Percentiles rank a stretch among this genome's conserved stretches.
Conservation (phyloP, 2,329 filamentous ascomycete genomes). For the Exophiala dermatitidis region DNA sequence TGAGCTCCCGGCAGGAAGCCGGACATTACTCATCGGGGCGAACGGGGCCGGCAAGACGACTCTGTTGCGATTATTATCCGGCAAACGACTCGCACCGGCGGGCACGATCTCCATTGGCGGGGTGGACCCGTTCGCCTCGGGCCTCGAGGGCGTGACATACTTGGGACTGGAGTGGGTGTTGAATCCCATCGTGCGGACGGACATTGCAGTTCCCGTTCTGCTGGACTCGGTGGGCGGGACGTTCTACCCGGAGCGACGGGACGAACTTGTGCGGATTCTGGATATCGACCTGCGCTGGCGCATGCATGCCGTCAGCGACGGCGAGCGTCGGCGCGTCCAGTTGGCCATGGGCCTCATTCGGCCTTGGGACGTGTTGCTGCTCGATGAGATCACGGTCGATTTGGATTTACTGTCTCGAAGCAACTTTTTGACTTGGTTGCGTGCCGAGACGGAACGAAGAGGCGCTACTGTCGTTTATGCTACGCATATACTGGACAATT, state of each 20-base stretch:
- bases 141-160: constrained; percentile 90
- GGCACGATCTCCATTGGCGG: constrained; percentile 69
- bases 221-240: constrained; percentile 80
- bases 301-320: constrained; percentile 92
- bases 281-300: constrained; percentile 90
- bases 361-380: constrained; percentile 81
- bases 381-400: constrained; percentile 97
- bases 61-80: constrained; percentile 83
- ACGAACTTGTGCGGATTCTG: constrained; percentile 79
- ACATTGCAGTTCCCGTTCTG: constrained; percentile 84
- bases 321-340: constrained; percentile 84
- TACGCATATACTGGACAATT: constrained; percentile 92
- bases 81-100: constrained; percentile 81
- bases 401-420: constrained; percentile 78
- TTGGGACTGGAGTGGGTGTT: constrained; percentile 97
- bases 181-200: constrained; percentile 89
- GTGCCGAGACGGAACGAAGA: constrained; percentile 72
- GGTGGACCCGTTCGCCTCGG: constrained; percentile 84
- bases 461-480: constrained; percentile 93
- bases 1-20: constrained; percentile 69
- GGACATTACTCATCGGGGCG: constrained; percentile 84
- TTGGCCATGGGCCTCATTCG: constrained; percentile 89
- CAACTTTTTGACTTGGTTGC: constrained; percentile 80
- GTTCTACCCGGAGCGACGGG: constrained; percentile 69
- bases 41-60: constrained; percentile 98